These are phyloP conservation scores for Saccharum officinarum DNA, from an alignment of 176 grass and related monocot genomes.

Conservation along the genomic window DNA sequence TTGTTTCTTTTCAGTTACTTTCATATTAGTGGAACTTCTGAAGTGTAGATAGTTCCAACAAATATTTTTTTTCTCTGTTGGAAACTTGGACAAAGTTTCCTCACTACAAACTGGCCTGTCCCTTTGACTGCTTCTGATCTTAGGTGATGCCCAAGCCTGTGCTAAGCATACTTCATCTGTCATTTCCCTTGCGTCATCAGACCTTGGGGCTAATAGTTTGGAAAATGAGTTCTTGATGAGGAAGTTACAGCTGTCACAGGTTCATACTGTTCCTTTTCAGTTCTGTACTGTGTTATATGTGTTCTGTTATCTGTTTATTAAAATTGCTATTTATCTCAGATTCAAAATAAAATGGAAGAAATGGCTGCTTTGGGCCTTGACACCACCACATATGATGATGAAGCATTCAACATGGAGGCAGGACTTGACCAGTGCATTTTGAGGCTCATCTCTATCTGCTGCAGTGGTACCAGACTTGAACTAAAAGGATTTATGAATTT, in stretches of 20 bases:
- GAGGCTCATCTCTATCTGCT: constrained; percentile 90
- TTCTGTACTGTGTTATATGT: neutral
- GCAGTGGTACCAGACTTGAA: constrained; percentile 68
- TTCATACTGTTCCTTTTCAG: constrained; percentile 33
- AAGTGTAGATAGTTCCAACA: neutral
- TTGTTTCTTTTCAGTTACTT: constrained; percentile 14
- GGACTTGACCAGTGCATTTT: constrained; percentile 87
- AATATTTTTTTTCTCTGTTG: neutral
- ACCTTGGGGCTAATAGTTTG: constrained; percentile 78
- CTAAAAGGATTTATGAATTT: constrained; percentile 18
- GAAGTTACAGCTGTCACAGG: constrained; percentile 85
- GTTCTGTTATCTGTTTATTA: constrained; percentile 22
- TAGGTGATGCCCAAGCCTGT: constrained; percentile 96
- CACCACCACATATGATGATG: constrained; percentile 66
- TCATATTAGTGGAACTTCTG: neutral
- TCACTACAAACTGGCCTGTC: constrained; percentile 8
- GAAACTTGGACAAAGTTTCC: neutral
- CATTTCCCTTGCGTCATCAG: constrained; percentile 82
- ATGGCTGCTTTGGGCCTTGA: constrained; percentile 49
- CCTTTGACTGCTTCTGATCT: constrained; percentile 31
- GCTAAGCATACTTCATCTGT: constrained; percentile 67
- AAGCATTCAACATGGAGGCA: constrained; percentile 84
- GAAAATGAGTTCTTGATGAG: constrained; percentile 91
- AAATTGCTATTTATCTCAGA: constrained; percentile 50
- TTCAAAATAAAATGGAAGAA: constrained; percentile 72